These are phyloP conservation scores for Styphnolobium japonicum DNA, from an alignment of 306 rosid genomes.

Conservation along the genomic window DNA sequence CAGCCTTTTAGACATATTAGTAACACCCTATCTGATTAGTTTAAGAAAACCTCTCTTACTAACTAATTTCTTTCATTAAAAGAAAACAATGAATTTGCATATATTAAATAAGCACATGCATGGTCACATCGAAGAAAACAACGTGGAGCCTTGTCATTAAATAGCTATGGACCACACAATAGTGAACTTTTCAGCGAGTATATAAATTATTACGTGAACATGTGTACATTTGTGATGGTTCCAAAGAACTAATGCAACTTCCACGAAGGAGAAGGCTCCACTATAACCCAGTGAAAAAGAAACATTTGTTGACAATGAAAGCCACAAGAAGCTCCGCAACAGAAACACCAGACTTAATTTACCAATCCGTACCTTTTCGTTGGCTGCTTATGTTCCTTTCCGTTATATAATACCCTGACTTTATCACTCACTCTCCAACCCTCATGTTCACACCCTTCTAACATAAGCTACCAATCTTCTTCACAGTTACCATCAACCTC, in stretches of 20 bases:
- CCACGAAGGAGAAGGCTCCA: constrained; percentile 48
- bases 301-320: not conserved
- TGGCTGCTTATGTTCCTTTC: not conserved
- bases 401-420: constrained; percentile 24
- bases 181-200: not conserved
- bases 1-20: too few relatives aligned
- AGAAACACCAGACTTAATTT: not conserved
- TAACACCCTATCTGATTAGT: too few relatives aligned
- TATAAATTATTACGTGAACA: not conserved
- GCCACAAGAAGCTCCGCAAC: constrained; percentile 7
- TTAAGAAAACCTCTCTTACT: too few relatives aligned
- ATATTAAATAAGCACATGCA: not conserved
- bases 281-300: not conserved
- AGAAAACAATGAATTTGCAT: not conserved
- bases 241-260: constrained; percentile 39
- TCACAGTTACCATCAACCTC: not conserved
- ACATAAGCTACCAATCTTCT: not conserved
- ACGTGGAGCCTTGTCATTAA: not conserved
- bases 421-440: not conserved
- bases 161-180: not conserved
- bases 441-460: constrained; percentile 23
- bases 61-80: too few relatives aligned
- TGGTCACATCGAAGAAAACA: not conserved
- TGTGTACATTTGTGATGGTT: not conserved
- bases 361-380: not conserved